These are phyloP conservation scores for Quercus alba DNA, from an alignment of 306 rosid species.

Conservation along the genomic window DNA sequence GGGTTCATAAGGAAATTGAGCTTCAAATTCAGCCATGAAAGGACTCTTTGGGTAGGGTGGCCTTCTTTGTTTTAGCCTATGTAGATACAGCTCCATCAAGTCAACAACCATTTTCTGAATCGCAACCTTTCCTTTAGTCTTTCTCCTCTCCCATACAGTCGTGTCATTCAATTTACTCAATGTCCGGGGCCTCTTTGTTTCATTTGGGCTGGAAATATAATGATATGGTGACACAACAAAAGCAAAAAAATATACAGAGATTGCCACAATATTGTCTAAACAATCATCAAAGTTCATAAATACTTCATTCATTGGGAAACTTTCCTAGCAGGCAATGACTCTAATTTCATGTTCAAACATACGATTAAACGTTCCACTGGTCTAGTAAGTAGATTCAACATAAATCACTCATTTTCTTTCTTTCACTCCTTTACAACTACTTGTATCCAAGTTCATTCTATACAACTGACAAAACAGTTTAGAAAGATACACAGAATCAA, in stretches of 20 bases:
- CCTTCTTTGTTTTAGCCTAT: constrained; percentile 84
- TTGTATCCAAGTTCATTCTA: background rate
- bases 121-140: constrained; percentile 82
- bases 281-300: too few species aligned
- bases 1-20: constrained; percentile 71
- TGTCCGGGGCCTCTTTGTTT: constrained; percentile 66
- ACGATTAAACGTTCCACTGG: too few species aligned
- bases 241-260: background rate
- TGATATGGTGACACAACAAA: background rate
- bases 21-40: constrained; percentile 46
- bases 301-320: too few species aligned
- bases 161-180: constrained; percentile 85
- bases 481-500: background rate
- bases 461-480: background rate
- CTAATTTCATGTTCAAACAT: background rate
- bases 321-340: background rate
- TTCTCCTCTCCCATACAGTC: constrained; percentile 74
- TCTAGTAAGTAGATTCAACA: background rate
- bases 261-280: too few species aligned
- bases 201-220: constrained; percentile 71
- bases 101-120: constrained; percentile 98
- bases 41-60: constrained; percentile 61
- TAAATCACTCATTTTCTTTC: too few species aligned
- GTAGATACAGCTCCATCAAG: constrained; percentile 91
- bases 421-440: too few species aligned